phyloP scores from a whole-genome alignment of 768 basidiomycete species.

The Scleroderma citrinum region DNA sequence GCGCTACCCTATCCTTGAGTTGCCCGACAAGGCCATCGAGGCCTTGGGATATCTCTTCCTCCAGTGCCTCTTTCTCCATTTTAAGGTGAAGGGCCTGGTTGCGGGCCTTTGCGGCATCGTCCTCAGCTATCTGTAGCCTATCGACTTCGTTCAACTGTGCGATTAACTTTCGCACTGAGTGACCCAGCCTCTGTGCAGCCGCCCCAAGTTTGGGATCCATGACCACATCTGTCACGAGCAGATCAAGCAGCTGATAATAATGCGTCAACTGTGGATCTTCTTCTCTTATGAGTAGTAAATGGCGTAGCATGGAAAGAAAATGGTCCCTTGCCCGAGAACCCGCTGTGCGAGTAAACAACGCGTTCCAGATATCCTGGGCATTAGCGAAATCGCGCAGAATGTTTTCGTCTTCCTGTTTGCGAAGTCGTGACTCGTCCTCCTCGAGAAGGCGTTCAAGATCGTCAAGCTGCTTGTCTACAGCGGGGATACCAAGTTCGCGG shows the following conservation, averaged over 20 bases:
- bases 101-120: conserved; percentile 68
- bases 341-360: conserved; percentile 69
- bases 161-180: conserved; percentile 84
- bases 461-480: conserved; percentile 62
- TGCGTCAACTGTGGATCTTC: conserved; percentile 80
- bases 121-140: conserved; percentile 67
- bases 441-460: conserved; percentile 56
- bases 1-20: conserved; percentile 64
- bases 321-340: conserved; percentile 76
- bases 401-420: conserved; percentile 69
- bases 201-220: conserved; percentile 86
- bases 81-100: conserved; percentile 58
- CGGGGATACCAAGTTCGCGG: conserved; percentile 54
- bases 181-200: conserved; percentile 79
- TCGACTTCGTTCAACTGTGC: conserved; percentile 89
- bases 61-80: conserved; percentile 76
- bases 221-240: conserved; percentile 84
- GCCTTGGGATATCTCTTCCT: conserved; percentile 76
- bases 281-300: conserved; percentile 84
- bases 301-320: conserved; percentile 91
- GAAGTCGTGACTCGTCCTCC: conserved; percentile 68
- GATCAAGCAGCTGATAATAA: conserved; percentile 89
- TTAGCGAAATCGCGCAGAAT: conserved; percentile 72
- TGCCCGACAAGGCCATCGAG: conserved; percentile 79
- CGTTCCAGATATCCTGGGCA: conserved; percentile 83